Base-by-base conservation (phyloP, 2,329 filamentous ascomycete genomes). In the Monosporascus sp. region DNA sequence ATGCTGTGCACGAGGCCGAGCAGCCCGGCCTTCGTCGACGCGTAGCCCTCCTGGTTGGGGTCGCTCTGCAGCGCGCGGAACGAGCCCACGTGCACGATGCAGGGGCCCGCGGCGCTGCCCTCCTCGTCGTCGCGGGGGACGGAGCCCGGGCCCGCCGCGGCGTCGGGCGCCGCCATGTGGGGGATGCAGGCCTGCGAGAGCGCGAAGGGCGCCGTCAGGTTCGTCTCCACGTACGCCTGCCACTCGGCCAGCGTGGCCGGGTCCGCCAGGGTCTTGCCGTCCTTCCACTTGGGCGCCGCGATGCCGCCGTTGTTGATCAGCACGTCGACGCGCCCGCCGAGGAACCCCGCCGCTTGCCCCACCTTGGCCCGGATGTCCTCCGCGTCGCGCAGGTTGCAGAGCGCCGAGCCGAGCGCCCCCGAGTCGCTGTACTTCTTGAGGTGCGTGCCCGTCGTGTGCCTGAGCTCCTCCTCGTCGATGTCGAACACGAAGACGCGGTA, bases 21-120 rank as follows among this genome's bases (percentile, higher is more conserved):
- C 51, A 69, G 58, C 0, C 67, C 71, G 6, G 70, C 65, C 65
- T 72, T 73, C 46, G 67, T 70, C 3, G 65, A 61, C 18, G 75
- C 77, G 60, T 79, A 78, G 3, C 74, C 74, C 56, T 77, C 75
- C 57, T 76, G 74, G 58, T 77, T 76, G 4, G 72, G 69, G 57
- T 78, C 75, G 31, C 67, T 72, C 55, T 74, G 71, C 38, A 73
- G 65, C 17, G 74, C 74, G 11, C 75, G 72, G 65, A 77, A 77
- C 27, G 71, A 74, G 25, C 72, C 71, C 53, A 77, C 70, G 58
- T 74, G 72, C 43, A 77, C 70, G 57, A 77, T 75, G 52, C 73
- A 76, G 0, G 73, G 74, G 3, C 74, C 73, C 6, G 71, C 66
- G n/a, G 55, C 55, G 25, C 54, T 56, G 35, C 15, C n/a, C 37